Evolutionary conservation across 192 early-diverging fungal genomes (phyloP), one percentile per base, ranked within the genome.

Genomic region (Helicostylum pulchrum): DNA sequence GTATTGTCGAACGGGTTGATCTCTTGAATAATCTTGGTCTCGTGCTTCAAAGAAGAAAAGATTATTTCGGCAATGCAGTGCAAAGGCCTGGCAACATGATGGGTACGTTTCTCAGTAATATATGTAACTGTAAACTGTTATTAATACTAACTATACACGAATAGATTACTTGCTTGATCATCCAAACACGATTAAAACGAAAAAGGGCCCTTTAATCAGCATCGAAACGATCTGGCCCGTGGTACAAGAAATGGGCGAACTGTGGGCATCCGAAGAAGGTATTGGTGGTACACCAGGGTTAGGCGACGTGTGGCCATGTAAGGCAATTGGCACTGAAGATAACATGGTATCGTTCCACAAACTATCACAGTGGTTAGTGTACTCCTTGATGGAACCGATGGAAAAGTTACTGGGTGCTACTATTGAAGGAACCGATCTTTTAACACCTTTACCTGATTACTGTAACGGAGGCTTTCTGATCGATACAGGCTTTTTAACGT

Each of bases 301-400:
- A 43, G 71, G 71, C 46, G 71, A 73, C 23, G 71, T 73, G 2
- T 76, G 74, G 74, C 70, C 65, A 36, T 76, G 70, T 34, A 54
- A 64, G 43, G 67, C 74, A 31, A 57, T 76, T 7, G 39, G 51
- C 12, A 31, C 46, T 9, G 53, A 48, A 46, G 77, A 83, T 20
- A 71, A 76, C 48, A 77, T 90, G 59, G 85, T 94, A 23, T 71
- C 89, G 8, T 94, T 96, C 78, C 93, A 97, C 74, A 96, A 93
- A 62, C 80, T 96, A 47, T 91, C 92, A 3, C 95, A 97, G 74
- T 97, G 95, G 95, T 83, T 97, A 34, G 88, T 92, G 9, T 96
- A 95, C 77, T 94, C 93, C 0, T 76, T 96, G 48, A 86, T 95
- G 69, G 95, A 96, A 50, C 87, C 91, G 4, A 69, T 96, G 14